Conservation (phyloP, 345 rosid species). For the Acer campestre region DNA sequence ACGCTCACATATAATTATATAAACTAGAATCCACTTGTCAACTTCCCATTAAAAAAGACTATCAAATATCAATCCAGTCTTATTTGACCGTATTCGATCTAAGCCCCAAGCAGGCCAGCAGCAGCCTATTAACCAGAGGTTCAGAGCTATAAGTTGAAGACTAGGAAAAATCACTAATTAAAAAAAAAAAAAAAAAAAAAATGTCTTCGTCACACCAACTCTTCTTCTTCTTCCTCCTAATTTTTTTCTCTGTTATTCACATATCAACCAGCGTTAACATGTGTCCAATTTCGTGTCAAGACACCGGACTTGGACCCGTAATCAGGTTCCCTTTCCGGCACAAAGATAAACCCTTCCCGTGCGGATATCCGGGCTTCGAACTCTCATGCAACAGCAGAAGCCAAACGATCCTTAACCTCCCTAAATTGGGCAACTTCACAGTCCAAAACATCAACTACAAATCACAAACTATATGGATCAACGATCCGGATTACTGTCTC, state of each 20-base stretch:
- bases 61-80: background rate
- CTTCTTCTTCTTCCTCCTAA: constrained; percentile 1
- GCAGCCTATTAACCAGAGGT: background rate
- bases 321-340: constrained; percentile 51
- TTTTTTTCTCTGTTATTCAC: constrained; percentile 6
- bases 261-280: background rate
- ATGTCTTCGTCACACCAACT: background rate
- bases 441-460: constrained; percentile 44
- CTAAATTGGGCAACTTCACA: constrained; percentile 36
- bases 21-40: background rate
- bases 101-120: background rate
- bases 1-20: background rate
- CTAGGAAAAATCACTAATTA: background rate
- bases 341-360: background rate
- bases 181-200: background rate
- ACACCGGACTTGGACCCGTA: background rate
- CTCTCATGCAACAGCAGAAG: constrained; percentile 37
- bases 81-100: background rate
- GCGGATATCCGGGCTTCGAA: constrained; percentile 44
- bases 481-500: constrained; percentile 46
- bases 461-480: constrained; percentile 27
- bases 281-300: constrained; percentile 21
- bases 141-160: background rate
- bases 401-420: constrained; percentile 34
- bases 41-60: background rate